These are phyloP conservation scores for Daldinia caldariorum DNA, from an alignment of 495 filamentous ascomycete species.

Conservation along the genomic window DNA sequence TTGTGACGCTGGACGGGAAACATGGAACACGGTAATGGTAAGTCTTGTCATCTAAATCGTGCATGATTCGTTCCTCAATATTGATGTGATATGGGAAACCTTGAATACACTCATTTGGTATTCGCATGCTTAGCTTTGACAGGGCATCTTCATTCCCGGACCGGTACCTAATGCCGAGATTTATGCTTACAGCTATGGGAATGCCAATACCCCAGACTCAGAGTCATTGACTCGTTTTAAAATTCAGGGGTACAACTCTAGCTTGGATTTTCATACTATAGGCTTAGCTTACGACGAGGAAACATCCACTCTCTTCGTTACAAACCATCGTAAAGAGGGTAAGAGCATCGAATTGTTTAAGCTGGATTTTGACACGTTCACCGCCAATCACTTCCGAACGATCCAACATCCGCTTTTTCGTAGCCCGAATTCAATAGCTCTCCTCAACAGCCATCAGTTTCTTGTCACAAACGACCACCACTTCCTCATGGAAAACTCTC, in stretches of 20 bases:
- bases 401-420: conserved; percentile 60
- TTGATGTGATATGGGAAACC: not conserved
- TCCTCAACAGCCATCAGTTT: conserved; percentile 58
- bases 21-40: conserved; percentile 63
- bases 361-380: conserved; percentile 52
- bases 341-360: conserved; percentile 65
- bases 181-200: conserved; percentile 52
- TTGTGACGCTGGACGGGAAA: conserved; percentile 57
- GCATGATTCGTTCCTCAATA: not conserved
- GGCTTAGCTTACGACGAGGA: conserved; percentile 55
- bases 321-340: conserved; percentile 40
- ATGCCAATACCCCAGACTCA: conserved; percentile 31
- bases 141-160: conserved; percentile 43
- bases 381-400: conserved; percentile 56
- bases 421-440: conserved; percentile 68
- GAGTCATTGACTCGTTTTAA: conserved; percentile 46
- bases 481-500: conserved; percentile 40
- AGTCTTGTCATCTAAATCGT: conserved; percentile 34
- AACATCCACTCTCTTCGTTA: conserved; percentile 50
- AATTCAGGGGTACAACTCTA: conserved; percentile 46
- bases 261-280: conserved; percentile 56
- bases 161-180: conserved; percentile 48
- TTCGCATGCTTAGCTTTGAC: conserved; percentile 3
- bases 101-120: not conserved
- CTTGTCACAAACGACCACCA: conserved; percentile 71